Percentiles rank a stretch among this genome's conserved stretches.
Evolutionary conservation across 768 basidiomycete species (phyloP).

Genomic region (Lactarius quietus): DNA sequence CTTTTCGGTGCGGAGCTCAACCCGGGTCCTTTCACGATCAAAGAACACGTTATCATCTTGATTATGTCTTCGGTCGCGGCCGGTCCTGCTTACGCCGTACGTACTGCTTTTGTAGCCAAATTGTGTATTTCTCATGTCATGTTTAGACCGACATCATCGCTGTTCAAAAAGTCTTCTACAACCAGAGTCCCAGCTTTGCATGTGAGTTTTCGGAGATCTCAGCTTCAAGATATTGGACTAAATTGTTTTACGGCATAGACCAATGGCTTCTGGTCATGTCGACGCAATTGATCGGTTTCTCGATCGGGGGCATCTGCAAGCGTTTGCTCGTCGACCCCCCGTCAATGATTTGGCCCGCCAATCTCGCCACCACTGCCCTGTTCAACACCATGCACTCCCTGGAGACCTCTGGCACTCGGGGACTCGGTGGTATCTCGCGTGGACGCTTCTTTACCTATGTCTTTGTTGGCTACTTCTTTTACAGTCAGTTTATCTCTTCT

Average conservation of each 20-base stretch:
- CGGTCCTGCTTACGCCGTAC: too few relatives aligned
- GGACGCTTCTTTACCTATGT: too few relatives aligned
- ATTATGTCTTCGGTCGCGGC: slow-evolving; percentile 42
- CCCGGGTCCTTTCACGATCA: slow-evolving; percentile 70
- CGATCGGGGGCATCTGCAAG: too few relatives aligned
- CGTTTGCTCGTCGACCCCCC: too few relatives aligned
- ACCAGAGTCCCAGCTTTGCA: slow-evolving; percentile 36
- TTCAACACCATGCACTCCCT: too few relatives aligned
- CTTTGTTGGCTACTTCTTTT: too few relatives aligned
- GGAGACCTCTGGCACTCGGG: too few relatives aligned
- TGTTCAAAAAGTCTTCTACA: slow-evolving; percentile 46
- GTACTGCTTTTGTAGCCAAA: slow-evolving; percentile 32
- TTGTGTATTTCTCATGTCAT: not conserved
- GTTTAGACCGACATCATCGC: slow-evolving; percentile 42
- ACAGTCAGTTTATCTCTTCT: too few relatives aligned
- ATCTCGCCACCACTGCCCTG: too few relatives aligned
- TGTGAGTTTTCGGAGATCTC: slow-evolving; percentile 25
- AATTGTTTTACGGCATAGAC: slow-evolving; percentile 15
- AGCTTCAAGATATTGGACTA: not conserved
- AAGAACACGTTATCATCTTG: slow-evolving; percentile 59
- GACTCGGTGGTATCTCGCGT: too few relatives aligned
- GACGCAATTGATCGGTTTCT: too few relatives aligned
- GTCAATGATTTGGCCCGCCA: too few relatives aligned
- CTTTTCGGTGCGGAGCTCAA: slow-evolving; percentile 55
- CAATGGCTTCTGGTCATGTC: slow-evolving; percentile 43